Evolutionary conservation across 192 early-diverging fungal genomes (phyloP).

Genomic region (Entomortierella lignicola): DNA sequence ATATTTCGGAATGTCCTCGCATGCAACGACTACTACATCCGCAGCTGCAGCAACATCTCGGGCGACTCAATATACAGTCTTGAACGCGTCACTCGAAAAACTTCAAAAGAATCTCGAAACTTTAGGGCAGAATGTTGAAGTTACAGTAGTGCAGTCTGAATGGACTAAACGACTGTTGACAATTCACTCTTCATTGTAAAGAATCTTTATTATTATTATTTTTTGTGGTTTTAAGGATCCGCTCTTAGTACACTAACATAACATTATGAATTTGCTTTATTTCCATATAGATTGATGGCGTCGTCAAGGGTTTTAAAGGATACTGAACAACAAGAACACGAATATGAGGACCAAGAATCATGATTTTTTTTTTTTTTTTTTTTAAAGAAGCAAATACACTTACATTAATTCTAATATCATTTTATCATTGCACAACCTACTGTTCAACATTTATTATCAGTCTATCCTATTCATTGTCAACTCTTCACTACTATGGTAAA

Average conservation of each 20-base stretch:
- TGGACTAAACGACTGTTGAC: slow-evolving; percentile 38
- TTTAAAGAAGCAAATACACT: no score
- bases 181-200: slow-evolving; percentile 29
- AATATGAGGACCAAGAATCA: slow-evolving; percentile 5
- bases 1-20: neutral
- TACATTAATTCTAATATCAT: no score
- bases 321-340: slow-evolving; percentile 8
- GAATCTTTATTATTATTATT: neutral
- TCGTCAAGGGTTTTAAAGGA: slow-evolving; percentile 24
- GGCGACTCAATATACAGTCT: slow-evolving; percentile 45
- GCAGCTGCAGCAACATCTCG: slow-evolving; percentile 17
- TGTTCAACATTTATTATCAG: no score
- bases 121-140: slow-evolving; percentile 37
- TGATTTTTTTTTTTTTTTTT: no score
- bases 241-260: no score
- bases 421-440: no score
- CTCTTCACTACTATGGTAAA: no score
- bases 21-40: neutral
- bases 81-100: slow-evolving; percentile 45
- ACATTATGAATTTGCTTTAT: no score
- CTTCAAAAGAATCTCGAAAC: slow-evolving; percentile 38
- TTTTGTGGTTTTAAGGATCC: no score
- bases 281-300: slow-evolving; percentile 28
- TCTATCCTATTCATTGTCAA: no score
- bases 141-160: slow-evolving; percentile 39